These are phyloP conservation scores for Imleria badia DNA, from an alignment of 768 basidiomycete genomes.

Conservation along the genomic window DNA sequence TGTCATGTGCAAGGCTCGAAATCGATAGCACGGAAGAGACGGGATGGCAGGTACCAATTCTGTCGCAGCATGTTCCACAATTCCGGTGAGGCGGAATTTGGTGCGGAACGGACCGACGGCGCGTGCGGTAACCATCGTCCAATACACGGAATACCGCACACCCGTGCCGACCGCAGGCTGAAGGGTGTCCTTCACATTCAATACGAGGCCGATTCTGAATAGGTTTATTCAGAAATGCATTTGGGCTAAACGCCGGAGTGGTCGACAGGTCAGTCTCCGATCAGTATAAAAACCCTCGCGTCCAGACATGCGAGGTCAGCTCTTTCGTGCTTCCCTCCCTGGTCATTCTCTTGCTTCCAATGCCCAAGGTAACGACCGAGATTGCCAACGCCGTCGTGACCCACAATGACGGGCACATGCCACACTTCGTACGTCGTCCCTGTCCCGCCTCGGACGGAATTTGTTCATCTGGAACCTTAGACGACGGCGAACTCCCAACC, in stretches of 20 bases:
- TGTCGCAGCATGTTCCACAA: too few relatives aligned
- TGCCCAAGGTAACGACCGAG: background rate
- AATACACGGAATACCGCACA: too few relatives aligned
- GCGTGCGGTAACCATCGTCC: too few relatives aligned
- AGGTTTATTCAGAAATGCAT: background rate
- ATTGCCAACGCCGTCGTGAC: background rate
- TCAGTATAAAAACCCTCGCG: background rate
- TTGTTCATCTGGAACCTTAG: background rate
- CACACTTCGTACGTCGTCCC: slow-evolving; percentile 1
- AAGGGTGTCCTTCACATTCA: background rate
- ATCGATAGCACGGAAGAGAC: too few relatives aligned
- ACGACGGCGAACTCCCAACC: background rate
- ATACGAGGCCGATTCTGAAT: background rate
- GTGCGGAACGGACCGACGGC: too few relatives aligned
- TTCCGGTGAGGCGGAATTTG: too few relatives aligned
- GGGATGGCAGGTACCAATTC: too few relatives aligned
- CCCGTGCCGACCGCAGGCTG: background rate
- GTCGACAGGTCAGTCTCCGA: background rate
- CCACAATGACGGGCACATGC: background rate
- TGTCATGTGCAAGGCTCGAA: too few relatives aligned
- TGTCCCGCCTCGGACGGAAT: background rate
- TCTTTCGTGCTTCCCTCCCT: background rate
- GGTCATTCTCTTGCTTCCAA: background rate
- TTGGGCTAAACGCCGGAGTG: background rate
- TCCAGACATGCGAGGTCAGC: background rate